Base-by-base conservation (phyloP, 2,329 filamentous ascomycete species). In the Coleophoma cylindrospora region DNA sequence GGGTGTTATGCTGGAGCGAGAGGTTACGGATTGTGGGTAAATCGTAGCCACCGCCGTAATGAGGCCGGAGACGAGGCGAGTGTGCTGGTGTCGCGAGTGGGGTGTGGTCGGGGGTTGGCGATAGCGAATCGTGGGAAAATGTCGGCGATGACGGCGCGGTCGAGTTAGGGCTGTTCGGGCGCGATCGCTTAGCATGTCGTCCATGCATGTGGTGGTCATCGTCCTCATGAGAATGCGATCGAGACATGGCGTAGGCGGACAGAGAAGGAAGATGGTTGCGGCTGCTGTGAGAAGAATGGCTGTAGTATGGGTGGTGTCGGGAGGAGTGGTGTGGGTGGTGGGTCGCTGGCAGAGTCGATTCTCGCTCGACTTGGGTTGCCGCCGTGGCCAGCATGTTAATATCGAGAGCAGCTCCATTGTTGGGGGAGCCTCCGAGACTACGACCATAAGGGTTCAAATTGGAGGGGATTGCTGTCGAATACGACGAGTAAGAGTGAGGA, bases 81-180 rank as follows among this genome's bases (percentile, higher is more conserved):
- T 97, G 94, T 40, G 91, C 92, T 4, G 92, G 92, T 5, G 92
- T 99, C 27, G 91, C 92, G 50, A 97, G 83, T n/a, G 92, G 92
- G n/a, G 94, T 97, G 74, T 96, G 91, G 64, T 97, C 92, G 11
- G 92, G 94, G 2, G 92, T 99, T 4, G 92, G 94, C 10, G 92
- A 97, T 43, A 92, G 80, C 11, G 92, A 96, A 69, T 96, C 91
- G 71, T 96, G 91, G 2, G 92, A 96, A 68, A 96, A 96, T 3
- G 91, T 96, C 22, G 92, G 92, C 33, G 92, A 97, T 22, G 92
- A 95, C 17, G 94, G 94, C 44, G 92, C 92, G 2, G 92, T 97
- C 9, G 91, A 96, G 71, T 95, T 90, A 48, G 92, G 94, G 34
- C 92, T 96, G 68, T 91, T 94, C 40, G 94, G 92, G 60, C 92